phyloP scores from a whole-genome alignment of 2,329 filamentous ascomycete genomes.

The Bertia moriformis region DNA sequence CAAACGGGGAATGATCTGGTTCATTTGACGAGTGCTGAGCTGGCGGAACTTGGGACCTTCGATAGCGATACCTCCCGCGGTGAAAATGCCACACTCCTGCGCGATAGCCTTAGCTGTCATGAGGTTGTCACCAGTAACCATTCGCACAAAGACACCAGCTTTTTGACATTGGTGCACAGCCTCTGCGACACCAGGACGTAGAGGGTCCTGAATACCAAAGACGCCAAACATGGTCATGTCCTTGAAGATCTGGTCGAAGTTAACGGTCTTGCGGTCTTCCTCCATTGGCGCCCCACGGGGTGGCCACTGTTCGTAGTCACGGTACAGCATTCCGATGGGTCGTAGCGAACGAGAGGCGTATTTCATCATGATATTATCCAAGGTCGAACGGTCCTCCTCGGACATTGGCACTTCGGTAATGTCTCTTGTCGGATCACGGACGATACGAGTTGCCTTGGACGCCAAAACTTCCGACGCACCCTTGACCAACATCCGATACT shows the following conservation, averaged over 20 bases:
- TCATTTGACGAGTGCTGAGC: slow-evolving; percentile 26
- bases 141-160: slow-evolving; percentile 15
- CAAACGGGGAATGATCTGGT: slow-evolving; percentile 42
- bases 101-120: slow-evolving; percentile 28
- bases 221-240: slow-evolving; percentile 1
- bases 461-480: slow-evolving; percentile 34
- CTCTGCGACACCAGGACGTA: slow-evolving; percentile 6
- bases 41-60: slow-evolving; percentile 27
- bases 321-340: slow-evolving; percentile 23
- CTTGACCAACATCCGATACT: slow-evolving; percentile 40
- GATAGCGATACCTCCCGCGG: slow-evolving; percentile 21
- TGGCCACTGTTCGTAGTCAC: slow-evolving; percentile 21
- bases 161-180: slow-evolving; percentile 17
- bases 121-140: slow-evolving; percentile 20
- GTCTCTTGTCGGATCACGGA: slow-evolving; percentile 6
- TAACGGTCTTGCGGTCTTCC: background rate
- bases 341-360: slow-evolving; percentile 23
- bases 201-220: slow-evolving; percentile 8
- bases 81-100: slow-evolving; percentile 21
- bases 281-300: slow-evolving; percentile 7
- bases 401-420: background rate
- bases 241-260: background rate
- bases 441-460: slow-evolving; percentile 20
- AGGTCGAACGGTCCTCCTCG: slow-evolving; percentile 4
- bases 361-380: slow-evolving; percentile 15